Evolutionary conservation across 2,329 filamentous ascomycete species (phyloP).

Genomic region (Venturia pyrina): DNA sequence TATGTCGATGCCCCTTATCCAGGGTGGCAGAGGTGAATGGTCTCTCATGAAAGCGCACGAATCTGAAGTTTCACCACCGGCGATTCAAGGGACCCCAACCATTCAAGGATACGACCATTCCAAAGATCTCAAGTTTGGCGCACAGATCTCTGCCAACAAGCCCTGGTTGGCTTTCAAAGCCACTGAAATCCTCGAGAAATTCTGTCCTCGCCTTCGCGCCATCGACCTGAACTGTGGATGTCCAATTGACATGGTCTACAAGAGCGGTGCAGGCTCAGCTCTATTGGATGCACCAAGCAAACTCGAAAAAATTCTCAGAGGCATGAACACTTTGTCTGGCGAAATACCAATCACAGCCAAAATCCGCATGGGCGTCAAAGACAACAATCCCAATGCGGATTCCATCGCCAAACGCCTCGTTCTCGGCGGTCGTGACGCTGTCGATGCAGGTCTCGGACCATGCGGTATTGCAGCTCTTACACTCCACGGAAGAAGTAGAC

Average conservation of each 20-base stretch:
- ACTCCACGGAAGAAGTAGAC: slow-evolving; percentile 82
- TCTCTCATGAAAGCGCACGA: slow-evolving; percentile 87
- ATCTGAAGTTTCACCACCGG: slow-evolving; percentile 63
- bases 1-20: slow-evolving; percentile 77
- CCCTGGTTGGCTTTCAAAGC: slow-evolving; percentile 85
- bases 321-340: slow-evolving; percentile 89
- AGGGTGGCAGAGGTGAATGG: slow-evolving; percentile 89
- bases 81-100: slow-evolving; percentile 35
- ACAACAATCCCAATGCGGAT: slow-evolving; percentile 66
- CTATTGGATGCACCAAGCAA: slow-evolving; percentile 82
- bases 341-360: slow-evolving; percentile 91
- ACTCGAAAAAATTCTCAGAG: slow-evolving; percentile 85
- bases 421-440: slow-evolving; percentile 65
- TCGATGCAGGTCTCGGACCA: slow-evolving; percentile 55
- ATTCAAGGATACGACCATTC: slow-evolving; percentile 72
- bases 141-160: slow-evolving; percentile 85
- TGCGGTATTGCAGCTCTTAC: slow-evolving; percentile 91
- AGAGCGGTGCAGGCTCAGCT: slow-evolving; percentile 79
- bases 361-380: slow-evolving; percentile 82
- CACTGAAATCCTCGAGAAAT: slow-evolving; percentile 66
- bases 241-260: slow-evolving; percentile 88
- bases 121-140: slow-evolving; percentile 79
- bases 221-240: slow-evolving; percentile 97
- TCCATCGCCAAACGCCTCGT: slow-evolving; percentile 76
- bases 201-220: slow-evolving; percentile 74